Conservation (phyloP, 768 basidiomycete genomes). For the Russula compacta region DNA sequence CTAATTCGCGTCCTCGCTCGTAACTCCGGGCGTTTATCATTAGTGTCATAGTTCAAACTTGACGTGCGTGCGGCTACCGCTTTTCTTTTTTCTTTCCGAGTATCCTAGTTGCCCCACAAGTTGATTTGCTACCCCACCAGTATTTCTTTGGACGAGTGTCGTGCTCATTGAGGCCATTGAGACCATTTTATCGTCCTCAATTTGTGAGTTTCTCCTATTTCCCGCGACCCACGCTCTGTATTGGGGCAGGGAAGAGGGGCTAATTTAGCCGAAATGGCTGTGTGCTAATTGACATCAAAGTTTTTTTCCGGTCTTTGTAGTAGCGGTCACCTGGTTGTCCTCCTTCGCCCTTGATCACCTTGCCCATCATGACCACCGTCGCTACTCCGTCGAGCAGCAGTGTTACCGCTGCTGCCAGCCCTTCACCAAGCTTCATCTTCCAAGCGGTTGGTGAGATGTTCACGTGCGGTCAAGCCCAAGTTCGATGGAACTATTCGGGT, state of each 20-base stretch:
- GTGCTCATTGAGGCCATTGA: not conserved
- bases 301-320: not conserved
- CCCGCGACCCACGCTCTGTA: too few relatives aligned
- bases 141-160: not conserved
- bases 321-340: not conserved
- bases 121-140: not conserved
- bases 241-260: too few relatives aligned
- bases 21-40: not conserved
- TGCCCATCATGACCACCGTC: not conserved
- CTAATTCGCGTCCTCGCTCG: not conserved
- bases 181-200: not conserved
- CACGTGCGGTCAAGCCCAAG: slow-evolving; percentile 27
- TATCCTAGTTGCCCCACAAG: not conserved
- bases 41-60: too few relatives aligned
- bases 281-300: not conserved
- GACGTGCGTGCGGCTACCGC: not conserved
- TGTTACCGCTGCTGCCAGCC: not conserved
- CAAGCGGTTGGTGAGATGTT: slow-evolving; percentile 24
- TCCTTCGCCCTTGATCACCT: not conserved
- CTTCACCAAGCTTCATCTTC: not conserved
- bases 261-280: too few relatives aligned
- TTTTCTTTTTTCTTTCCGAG: not conserved
- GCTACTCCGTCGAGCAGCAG: not conserved
- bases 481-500: slow-evolving; percentile 24
- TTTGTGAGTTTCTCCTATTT: not conserved